These are phyloP conservation scores for Candida morakotiae DNA, from an alignment of 805 yeast species.

Conservation along the genomic window DNA sequence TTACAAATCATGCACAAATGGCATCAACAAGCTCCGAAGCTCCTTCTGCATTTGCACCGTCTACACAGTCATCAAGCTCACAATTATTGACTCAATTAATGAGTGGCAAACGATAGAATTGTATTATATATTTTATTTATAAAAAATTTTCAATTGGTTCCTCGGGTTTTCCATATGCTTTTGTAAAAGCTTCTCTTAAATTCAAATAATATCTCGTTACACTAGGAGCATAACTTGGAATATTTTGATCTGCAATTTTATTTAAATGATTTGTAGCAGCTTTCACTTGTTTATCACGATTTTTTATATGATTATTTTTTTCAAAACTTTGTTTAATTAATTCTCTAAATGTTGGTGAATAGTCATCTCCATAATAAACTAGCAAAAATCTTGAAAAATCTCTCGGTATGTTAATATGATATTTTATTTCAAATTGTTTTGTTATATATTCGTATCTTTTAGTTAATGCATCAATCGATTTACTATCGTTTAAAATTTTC, in stretches of 20 bases:
- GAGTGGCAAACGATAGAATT: constrained; percentile 59
- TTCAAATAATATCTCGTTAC: constrained; percentile 8
- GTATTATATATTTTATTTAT: background rate
- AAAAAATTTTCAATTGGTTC: constrained; percentile 12
- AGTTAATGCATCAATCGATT: background rate
- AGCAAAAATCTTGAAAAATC: constrained; percentile 1
- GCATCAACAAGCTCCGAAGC: constrained; percentile 7
- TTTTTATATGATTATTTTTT: background rate
- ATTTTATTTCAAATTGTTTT: background rate
- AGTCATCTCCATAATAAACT: background rate
- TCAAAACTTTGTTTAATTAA: background rate
- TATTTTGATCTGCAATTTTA: constrained; percentile 2
- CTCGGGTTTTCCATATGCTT: constrained; percentile 11
- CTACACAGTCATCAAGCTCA: constrained; percentile 52
- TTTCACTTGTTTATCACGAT: constrained; percentile 1
- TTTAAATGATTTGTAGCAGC: background rate
- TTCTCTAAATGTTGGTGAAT: background rate
- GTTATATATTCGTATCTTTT: background rate
- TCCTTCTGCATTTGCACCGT: constrained; percentile 13
- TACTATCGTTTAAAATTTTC: background rate
- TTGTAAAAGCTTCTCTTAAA: constrained; percentile 14
- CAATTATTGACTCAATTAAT: constrained; percentile 81
- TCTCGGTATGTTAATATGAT: background rate
- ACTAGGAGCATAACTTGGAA: background rate
- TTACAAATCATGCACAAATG: constrained; percentile 8